phyloP scores from a whole-genome alignment of 192 early-diverging fungal genomes.

The Backusella macrospora region DNA sequence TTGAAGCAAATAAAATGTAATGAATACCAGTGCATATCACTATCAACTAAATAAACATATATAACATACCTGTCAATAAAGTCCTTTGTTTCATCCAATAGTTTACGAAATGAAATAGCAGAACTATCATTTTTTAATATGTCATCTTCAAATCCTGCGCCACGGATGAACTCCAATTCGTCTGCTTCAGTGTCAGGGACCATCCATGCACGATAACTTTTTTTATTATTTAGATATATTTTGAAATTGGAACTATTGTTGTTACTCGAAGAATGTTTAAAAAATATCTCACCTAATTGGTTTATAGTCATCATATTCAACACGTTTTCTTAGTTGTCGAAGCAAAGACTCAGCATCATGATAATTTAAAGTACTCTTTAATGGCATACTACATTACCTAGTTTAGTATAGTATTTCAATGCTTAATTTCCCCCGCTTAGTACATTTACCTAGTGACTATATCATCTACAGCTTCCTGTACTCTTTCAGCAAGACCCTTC shows the following conservation, averaged over 20 bases:
- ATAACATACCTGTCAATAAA: constrained; percentile 74
- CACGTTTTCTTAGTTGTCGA: constrained; percentile 50
- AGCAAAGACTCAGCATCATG: constrained; percentile 63
- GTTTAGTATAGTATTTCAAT: background rate
- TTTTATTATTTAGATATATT: background rate
- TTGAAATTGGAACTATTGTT: background rate
- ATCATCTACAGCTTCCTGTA: constrained; percentile 69
- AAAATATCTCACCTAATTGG: constrained; percentile 32
- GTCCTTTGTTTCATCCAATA: constrained; percentile 89
- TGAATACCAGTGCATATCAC: constrained; percentile 5
- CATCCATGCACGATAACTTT: constrained; percentile 58
- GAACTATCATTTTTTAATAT: constrained; percentile 2
- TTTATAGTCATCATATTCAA: constrained; percentile 52
- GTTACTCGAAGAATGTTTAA: background rate
- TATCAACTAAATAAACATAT: background rate
- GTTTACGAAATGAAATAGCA: constrained; percentile 56
- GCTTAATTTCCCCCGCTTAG: constrained; percentile 14
- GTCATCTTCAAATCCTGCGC: constrained; percentile 52
- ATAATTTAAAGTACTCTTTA: constrained; percentile 66
- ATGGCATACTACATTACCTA: constrained; percentile 46
- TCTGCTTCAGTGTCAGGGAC: constrained; percentile 64
- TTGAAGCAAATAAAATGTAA: constrained; percentile 31
- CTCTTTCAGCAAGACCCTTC: constrained; percentile 67
- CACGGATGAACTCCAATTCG: constrained; percentile 62
- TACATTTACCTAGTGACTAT: constrained; percentile 56